phyloP scores from a whole-genome alignment of 768 basidiomycete genomes.

The Lentinula sp. region DNA sequence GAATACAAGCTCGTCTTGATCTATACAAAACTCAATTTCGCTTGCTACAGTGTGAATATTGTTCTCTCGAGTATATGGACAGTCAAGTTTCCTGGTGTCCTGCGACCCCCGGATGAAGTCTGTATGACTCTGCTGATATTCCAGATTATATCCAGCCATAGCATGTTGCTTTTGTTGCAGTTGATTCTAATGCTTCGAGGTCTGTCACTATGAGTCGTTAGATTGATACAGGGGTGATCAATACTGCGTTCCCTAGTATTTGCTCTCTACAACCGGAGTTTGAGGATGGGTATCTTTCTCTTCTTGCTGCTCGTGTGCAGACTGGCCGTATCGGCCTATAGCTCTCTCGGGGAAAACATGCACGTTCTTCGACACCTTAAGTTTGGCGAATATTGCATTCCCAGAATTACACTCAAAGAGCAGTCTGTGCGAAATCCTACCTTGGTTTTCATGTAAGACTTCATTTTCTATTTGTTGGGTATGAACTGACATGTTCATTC shows the following conservation, averaged over 20 bases:
- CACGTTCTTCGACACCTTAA: background rate
- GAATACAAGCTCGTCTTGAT: background rate
- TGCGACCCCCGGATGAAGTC: background rate
- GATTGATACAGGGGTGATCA: background rate
- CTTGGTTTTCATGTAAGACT: background rate
- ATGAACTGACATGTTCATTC: background rate
- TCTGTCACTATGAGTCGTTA: background rate
- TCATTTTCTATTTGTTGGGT: background rate
- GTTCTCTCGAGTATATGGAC: background rate
- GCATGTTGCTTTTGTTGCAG: background rate
- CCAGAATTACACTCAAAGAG: background rate
- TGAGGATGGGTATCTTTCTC: background rate
- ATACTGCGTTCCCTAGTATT: background rate
- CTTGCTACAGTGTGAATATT: background rate
- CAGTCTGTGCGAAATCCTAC: background rate
- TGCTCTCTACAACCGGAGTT: background rate
- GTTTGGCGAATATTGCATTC: background rate
- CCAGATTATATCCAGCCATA: background rate
- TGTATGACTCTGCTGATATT: background rate
- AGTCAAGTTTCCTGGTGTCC: background rate
- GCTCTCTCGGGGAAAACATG: background rate
- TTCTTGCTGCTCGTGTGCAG: background rate
- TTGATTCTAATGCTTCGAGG: slow-evolving; percentile 4
- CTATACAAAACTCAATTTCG: background rate
- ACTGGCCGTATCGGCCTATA: background rate